Conservation (phyloP, 2,329 filamentous ascomycete species). For the Sporothrix globosa region DNA sequence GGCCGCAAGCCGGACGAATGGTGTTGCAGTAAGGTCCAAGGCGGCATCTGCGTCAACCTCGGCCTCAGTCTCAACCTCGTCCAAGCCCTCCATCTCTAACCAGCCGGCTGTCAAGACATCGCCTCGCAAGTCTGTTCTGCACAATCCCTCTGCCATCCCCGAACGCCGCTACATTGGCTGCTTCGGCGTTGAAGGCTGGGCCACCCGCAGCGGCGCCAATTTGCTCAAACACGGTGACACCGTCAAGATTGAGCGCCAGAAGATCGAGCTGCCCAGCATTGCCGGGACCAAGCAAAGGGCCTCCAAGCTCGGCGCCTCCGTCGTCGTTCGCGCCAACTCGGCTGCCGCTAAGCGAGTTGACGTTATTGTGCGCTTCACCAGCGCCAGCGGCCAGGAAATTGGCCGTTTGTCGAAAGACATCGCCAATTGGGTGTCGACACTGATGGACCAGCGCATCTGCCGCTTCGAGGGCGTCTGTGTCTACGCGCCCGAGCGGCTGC, state of each 20-base stretch:
- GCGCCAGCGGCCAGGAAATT: constrained; percentile 75
- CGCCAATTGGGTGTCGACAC: constrained; percentile 86
- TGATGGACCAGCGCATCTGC: constrained; percentile 90
- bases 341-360: constrained; percentile 72
- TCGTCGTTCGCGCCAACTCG: constrained; percentile 47
- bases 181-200: constrained; percentile 90
- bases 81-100: background rate
- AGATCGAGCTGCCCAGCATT: constrained; percentile 61
- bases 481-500: constrained; percentile 79
- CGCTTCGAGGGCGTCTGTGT: constrained; percentile 85
- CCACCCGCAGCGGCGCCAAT: constrained; percentile 77
- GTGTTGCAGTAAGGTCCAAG: background rate
- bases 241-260: constrained; percentile 86
- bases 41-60: background rate
- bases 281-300: constrained; percentile 47
- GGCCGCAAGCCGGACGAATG: constrained; percentile 37
- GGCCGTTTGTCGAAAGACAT: constrained; percentile 84
- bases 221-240: constrained; percentile 78
- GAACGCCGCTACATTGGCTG: constrained; percentile 77
- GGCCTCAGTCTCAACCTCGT: background rate
- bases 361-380: constrained; percentile 90
- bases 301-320: constrained; percentile 48
- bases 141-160: constrained; percentile 42
- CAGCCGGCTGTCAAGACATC: constrained; percentile 28
- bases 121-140: constrained; percentile 18